Evolutionary conservation across 495 filamentous ascomycete genomes (phyloP).

Genomic region (Penicillium ochrochloron): DNA sequence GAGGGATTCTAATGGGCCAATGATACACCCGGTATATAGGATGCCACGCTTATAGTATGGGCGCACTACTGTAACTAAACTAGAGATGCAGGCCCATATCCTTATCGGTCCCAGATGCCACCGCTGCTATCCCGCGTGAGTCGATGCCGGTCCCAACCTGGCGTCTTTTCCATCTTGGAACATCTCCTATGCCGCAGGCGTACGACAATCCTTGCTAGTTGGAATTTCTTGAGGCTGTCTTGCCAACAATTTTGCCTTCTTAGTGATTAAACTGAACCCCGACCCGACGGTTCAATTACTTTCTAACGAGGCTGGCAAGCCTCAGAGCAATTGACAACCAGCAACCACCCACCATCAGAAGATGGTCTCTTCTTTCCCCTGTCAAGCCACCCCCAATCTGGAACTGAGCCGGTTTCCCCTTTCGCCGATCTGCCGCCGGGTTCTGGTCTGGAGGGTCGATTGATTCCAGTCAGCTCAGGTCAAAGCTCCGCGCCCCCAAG

Average conservation of each 20-base stretch:
- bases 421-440: constrained; percentile 23
- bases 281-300: background rate
- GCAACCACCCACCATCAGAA: constrained; percentile 6
- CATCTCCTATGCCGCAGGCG: constrained; percentile 11
- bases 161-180: constrained; percentile 16
- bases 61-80: background rate
- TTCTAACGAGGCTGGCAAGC: constrained; percentile 19
- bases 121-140: background rate
- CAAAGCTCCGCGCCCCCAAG: constrained; percentile 17
- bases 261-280: background rate
- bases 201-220: constrained; percentile 20
- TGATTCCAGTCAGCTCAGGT: constrained; percentile 18
- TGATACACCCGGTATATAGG: constrained; percentile 25
- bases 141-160: constrained; percentile 15
- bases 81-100: constrained; percentile 13
- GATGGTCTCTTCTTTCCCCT: background rate
- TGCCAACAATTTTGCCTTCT: constrained; percentile 12
- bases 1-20: constrained; percentile 12
- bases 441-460: constrained; percentile 14
- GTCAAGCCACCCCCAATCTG: constrained; percentile 10
- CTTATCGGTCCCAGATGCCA: constrained; percentile 17
- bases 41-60: constrained; percentile 4
- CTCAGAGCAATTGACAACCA: constrained; percentile 10
- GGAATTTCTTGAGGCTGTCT: constrained; percentile 4
- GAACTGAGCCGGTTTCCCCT: constrained; percentile 17